Conservation (phyloP, 2,329 filamentous ascomycete genomes). For the Fusarium sp. region DNA sequence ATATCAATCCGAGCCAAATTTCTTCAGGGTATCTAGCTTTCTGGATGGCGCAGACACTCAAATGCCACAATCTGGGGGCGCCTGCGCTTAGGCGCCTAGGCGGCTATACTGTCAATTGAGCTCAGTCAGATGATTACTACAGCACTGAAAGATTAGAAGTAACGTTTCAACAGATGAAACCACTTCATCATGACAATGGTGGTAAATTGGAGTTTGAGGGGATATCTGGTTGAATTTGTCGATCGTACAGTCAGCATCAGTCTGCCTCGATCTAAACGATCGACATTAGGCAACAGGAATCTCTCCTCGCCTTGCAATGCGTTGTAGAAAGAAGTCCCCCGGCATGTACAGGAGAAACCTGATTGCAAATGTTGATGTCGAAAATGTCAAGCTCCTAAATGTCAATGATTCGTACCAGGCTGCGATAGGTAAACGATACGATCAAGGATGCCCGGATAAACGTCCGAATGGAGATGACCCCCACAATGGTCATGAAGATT, state of each 20-base stretch:
- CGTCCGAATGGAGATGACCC: slow-evolving; percentile 10
- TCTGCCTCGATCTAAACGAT: neutral
- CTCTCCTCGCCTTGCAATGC: neutral
- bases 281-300: neutral
- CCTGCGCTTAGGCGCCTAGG: slow-evolving; percentile 28
- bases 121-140: neutral
- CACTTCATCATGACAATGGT: neutral
- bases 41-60: slow-evolving; percentile 6
- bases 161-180: slow-evolving; percentile 8
- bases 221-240: neutral
- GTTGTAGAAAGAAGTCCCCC: neutral
- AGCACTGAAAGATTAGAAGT: neutral
- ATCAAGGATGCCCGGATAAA: slow-evolving; percentile 7
- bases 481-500: neutral
- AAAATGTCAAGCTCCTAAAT: neutral
- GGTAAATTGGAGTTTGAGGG: neutral
- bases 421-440: neutral
- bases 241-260: slow-evolving; percentile 18
- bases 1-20: neutral
- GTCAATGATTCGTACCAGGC: neutral
- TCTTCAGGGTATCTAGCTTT: slow-evolving; percentile 11
- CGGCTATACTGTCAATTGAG: slow-evolving; percentile 11
- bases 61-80: slow-evolving; percentile 6
- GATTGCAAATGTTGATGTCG: neutral
- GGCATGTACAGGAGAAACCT: neutral